Conservation (phyloP, 2,329 filamentous ascomycete species). For the Alternaria dauci region DNA sequence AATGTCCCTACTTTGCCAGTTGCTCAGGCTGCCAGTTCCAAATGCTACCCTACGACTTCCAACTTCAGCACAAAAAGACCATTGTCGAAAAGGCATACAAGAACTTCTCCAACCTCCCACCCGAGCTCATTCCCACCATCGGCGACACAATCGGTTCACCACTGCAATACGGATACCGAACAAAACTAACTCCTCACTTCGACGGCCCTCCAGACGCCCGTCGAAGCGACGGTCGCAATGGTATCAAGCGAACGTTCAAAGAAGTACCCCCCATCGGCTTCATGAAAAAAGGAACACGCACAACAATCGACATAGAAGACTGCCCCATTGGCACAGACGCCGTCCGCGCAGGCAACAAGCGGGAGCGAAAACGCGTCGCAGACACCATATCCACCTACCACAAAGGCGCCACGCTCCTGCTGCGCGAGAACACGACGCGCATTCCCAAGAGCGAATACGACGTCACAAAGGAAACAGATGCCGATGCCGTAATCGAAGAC, state of each 20-base stretch:
- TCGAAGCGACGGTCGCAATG: conserved; percentile 58
- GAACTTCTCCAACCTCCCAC: conserved; percentile 86
- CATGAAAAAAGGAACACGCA: conserved; percentile 81
- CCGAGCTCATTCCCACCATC: conserved; percentile 77
- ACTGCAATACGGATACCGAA: conserved; percentile 90
- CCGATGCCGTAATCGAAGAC: conserved; percentile 62
- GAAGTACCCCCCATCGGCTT: conserved; percentile 85
- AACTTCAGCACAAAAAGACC: conserved; percentile 82
- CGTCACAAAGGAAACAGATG: conserved; percentile 34
- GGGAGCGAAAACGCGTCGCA: conserved; percentile 79
- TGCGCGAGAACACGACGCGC: conserved; percentile 84
- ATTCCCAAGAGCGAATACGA: conserved; percentile 58
- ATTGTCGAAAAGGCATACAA: conserved; percentile 91
- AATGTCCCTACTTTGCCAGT: conserved; percentile 84
- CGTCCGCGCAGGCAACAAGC: conserved; percentile 78
- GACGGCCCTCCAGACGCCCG: conserved; percentile 71
- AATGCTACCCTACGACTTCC: conserved; percentile 89
- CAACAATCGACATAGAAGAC: conserved; percentile 93
- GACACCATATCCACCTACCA: conserved; percentile 75
- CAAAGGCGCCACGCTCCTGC: conserved; percentile 84
- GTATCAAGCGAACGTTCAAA: conserved; percentile 65
- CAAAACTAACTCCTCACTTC: conserved; percentile 97
- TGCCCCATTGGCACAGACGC: conserved; percentile 93
- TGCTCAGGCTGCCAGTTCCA: conserved; percentile 96
- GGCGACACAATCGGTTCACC: conserved; percentile 89